These are phyloP conservation scores for Neurospora sp. DNA, from an alignment of 495 filamentous ascomycete species.

Conservation along the genomic window DNA sequence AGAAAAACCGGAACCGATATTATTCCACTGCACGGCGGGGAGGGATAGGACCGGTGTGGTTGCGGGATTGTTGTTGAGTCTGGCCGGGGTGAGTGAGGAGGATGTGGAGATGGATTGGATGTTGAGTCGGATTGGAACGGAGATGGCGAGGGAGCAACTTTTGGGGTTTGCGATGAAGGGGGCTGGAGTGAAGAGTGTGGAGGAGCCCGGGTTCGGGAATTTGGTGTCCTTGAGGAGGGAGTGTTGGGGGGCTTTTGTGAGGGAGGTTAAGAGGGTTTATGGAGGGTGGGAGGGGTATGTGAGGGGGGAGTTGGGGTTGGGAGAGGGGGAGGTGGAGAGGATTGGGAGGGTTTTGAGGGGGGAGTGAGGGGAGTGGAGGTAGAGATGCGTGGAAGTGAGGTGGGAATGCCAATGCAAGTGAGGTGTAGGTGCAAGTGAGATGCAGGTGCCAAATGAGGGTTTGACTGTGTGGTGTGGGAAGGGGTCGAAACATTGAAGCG, in stretches of 20 bases:
- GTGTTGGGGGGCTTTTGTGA: conserved; percentile 31
- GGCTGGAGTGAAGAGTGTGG: conserved; percentile 13
- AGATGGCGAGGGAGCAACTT: conserved; percentile 32
- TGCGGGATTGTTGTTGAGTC: conserved; percentile 43
- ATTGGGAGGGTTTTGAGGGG: conserved; percentile 29
- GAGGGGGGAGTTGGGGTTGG: conserved; percentile 27
- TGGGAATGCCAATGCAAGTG: background rate
- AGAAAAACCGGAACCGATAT: conserved; percentile 21
- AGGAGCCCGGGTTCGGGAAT: conserved; percentile 32
- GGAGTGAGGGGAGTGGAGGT: background rate
- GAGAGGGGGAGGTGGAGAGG: conserved; percentile 26
- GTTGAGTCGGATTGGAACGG: conserved; percentile 36
- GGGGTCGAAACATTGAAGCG: background rate
- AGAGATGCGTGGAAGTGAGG: background rate
- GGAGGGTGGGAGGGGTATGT: conserved; percentile 37
- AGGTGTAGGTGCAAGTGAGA: background rate
- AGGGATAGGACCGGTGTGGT: conserved; percentile 57
- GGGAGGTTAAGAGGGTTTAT: conserved; percentile 23
- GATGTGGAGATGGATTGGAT: conserved; percentile 42
- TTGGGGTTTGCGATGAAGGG: conserved; percentile 27
- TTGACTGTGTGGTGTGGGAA: background rate
- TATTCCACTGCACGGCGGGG: conserved; percentile 48
- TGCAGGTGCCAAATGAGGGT: background rate
- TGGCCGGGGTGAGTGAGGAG: conserved; percentile 38
- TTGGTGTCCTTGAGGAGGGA: conserved; percentile 22